phyloP scores from a whole-genome alignment of 2,329 filamentous ascomycete genomes.

The Neofusicoccum ribis region DNA sequence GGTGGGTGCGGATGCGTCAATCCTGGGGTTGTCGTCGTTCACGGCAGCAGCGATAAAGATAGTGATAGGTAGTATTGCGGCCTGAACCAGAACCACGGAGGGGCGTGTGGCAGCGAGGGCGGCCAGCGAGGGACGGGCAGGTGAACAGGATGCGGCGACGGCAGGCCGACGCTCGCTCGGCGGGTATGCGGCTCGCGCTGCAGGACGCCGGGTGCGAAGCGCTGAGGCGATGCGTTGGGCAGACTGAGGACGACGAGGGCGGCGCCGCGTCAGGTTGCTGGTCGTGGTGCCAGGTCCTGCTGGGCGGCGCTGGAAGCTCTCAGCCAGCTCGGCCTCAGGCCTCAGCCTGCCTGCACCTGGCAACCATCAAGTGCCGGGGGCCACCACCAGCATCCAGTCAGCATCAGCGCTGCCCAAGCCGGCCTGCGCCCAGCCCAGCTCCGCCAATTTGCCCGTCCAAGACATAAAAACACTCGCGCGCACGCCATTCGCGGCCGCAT shows the following conservation, averaged over 20 bases:
- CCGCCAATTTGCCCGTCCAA: background rate
- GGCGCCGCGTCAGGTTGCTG: background rate
- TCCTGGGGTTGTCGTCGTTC: constrained; percentile 17
- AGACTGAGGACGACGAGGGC: constrained; percentile 1
- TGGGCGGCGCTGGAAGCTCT: background rate
- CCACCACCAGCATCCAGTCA: no score
- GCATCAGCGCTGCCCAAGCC: background rate
- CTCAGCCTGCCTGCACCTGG: background rate
- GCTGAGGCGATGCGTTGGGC: constrained; percentile 15
- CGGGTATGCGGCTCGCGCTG: constrained; percentile 13
- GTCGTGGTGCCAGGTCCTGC: background rate
- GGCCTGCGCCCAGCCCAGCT: background rate
- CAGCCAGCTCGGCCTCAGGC: background rate
- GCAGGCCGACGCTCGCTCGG: background rate
- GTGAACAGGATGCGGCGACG: background rate
- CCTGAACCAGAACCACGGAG: constrained; percentile 3
- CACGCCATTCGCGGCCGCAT: background rate
- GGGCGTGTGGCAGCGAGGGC: background rate
- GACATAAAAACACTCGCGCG: background rate
- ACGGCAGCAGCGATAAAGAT: constrained; percentile 20
- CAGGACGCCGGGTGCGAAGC: constrained; percentile 14
- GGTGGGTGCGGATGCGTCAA: constrained; percentile 22
- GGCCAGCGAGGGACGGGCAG: background rate
- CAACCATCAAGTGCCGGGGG: no score
- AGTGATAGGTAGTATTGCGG: constrained; percentile 19